Evolutionary conservation across 305 asterid species (phyloP), one percentile per base, ranked within the genome.

Genomic region (Caryopteris hybrid): DNA sequence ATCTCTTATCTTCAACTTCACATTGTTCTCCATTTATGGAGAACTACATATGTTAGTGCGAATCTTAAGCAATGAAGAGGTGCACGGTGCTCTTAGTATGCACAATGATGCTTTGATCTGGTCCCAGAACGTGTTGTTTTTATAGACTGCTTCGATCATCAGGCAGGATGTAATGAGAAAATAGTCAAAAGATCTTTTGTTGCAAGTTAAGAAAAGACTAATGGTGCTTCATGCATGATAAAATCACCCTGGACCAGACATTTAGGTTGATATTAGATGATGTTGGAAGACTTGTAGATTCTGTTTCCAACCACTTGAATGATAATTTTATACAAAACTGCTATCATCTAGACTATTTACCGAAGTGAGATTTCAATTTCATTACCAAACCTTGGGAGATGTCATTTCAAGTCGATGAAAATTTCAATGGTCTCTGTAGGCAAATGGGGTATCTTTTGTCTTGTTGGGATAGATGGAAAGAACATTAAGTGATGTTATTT

Each of bases 401-500:
- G 45, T 45, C 41, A 22, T 42, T 18, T 74, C 41, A 61, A 67
- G 54, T 61, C n/a, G 58, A 54, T 22, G 50, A 43, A 29, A 64
- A 10, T 34, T 42, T 17, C 31, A 46, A 38, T 45, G 23, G 47
- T 47, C 62, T 59, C 47, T 8, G 52, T 58, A 34, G 61, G 61
- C 5, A 27, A 55, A 38, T 36, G n/a, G 6, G 27, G 58, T 38
- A 51, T 39, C 74, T 18, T 22, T 31, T 25, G 12, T 70, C 36
- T 69, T 66, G 63, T 53, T 61, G 55, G 57, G 53, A 29, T 64
- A 45, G 68, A 60, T 38, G 67, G 69, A 60, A 42, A 65, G 48
- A 50, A 68, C 34, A 18, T 43, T n/a, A 23, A 18, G 48, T 51
- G 38, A 61, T 14, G 47, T 31, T 47, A 56, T 52, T 38, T 54